phyloP scores from a whole-genome alignment of 345 rosid genomes.

The Carallia brachiata region DNA sequence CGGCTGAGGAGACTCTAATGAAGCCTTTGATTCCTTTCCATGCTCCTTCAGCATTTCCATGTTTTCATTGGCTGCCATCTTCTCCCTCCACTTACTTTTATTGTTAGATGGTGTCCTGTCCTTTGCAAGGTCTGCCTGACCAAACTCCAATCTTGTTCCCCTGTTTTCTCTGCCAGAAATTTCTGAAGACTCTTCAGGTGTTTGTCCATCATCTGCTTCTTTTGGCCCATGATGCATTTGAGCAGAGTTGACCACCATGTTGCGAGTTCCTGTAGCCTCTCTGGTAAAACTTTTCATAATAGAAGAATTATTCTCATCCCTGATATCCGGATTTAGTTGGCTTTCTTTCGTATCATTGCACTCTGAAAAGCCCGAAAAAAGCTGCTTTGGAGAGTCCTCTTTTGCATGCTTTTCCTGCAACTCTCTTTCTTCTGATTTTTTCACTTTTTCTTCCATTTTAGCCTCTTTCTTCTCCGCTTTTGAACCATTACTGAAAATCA shows the following conservation, averaged over 20 bases:
- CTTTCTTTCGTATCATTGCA: slow-evolving; percentile 19
- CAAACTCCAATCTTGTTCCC: slow-evolving; percentile 14
- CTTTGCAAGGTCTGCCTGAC: slow-evolving; percentile 34
- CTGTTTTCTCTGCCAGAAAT: slow-evolving; percentile 6
- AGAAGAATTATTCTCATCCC: slow-evolving; percentile 19
- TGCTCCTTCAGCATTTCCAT: slow-evolving; percentile 35
- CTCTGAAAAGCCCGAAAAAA: slow-evolving; percentile 10
- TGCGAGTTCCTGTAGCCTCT: slow-evolving; percentile 19
- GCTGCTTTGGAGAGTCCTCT: slow-evolving; percentile 26
- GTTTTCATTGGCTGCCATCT: slow-evolving; percentile 13
- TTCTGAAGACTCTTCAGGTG: slow-evolving; percentile 18
- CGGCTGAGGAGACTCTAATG: slow-evolving; percentile 33
- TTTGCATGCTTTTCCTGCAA: slow-evolving; percentile 22
- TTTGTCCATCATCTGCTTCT: slow-evolving; percentile 35
- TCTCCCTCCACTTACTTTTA: slow-evolving; percentile 32
- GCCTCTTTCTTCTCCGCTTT: slow-evolving; percentile 30
- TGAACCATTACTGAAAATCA: slow-evolving; percentile 31
- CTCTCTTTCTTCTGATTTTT: slow-evolving; percentile 33
- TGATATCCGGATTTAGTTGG: slow-evolving; percentile 21
- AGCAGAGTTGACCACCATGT: slow-evolving; percentile 22
- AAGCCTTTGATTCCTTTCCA: slow-evolving; percentile 27
- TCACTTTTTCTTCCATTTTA: slow-evolving; percentile 33
- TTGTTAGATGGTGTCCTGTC: slow-evolving; percentile 27
- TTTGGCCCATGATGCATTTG: slow-evolving; percentile 29
- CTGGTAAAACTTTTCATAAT: slow-evolving; percentile 15